phyloP scores from a whole-genome alignment of 352 stramenopile species.

The Globisporangium lucens region DNA sequence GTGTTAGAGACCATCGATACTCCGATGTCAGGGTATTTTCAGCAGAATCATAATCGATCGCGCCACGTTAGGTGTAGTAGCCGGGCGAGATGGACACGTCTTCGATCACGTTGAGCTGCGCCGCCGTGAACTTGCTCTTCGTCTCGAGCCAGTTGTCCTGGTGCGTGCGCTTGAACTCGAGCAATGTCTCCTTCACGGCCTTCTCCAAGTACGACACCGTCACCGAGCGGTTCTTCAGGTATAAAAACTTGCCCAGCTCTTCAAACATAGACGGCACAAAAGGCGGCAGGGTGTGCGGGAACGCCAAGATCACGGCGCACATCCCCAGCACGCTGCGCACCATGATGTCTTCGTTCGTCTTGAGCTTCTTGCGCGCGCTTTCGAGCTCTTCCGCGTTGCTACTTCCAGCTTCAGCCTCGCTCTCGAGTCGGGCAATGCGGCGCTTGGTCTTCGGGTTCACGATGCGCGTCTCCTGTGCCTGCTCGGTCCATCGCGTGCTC shows the following conservation, averaged over 20 bases:
- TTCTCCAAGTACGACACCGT: constrained; percentile 70
- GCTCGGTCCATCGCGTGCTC: constrained; percentile 33
- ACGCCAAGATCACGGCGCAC: constrained; percentile 68
- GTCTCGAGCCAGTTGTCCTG: constrained; percentile 83
- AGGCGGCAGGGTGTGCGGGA: constrained; percentile 65
- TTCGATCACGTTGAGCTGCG: constrained; percentile 72
- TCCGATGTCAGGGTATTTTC: background rate
- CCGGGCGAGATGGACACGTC: constrained; percentile 72
- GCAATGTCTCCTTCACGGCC: constrained; percentile 70
- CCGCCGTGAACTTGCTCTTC: constrained; percentile 51
- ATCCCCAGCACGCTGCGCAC: constrained; percentile 63
- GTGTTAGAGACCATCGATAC: background rate
- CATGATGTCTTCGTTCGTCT: constrained; percentile 50
- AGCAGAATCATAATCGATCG: background rate
- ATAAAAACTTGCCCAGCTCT: constrained; percentile 66
- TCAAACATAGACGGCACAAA: constrained; percentile 74
- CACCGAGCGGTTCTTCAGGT: constrained; percentile 55
- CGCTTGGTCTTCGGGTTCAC: constrained; percentile 64
- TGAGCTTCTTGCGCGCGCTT: constrained; percentile 38
- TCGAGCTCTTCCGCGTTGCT: constrained; percentile 26
- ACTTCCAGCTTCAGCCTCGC: constrained; percentile 18
- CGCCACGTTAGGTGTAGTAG: constrained; percentile 53
- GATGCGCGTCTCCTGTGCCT: constrained; percentile 36
- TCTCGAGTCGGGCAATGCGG: constrained; percentile 40
- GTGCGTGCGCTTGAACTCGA: constrained; percentile 83